Percentiles rank a stretch among this genome's conserved stretches.
These are phyloP conservation scores for Tetrahymena borealis DNA, from an alignment of 73 alveolate species.

Conservation along the genomic window DNA sequence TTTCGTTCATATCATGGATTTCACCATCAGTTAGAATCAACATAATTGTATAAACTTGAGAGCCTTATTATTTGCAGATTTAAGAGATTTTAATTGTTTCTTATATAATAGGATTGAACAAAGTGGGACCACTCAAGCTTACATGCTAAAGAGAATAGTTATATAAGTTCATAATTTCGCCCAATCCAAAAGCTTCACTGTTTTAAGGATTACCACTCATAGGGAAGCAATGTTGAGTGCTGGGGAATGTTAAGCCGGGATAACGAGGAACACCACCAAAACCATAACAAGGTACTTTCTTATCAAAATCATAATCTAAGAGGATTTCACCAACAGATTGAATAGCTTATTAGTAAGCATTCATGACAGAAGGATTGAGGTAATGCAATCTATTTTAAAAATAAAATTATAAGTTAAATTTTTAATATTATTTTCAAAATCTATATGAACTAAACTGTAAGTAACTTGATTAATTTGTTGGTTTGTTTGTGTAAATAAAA, in stretches of 20 bases:
- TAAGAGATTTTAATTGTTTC: conserved; percentile 42
- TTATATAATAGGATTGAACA: conserved; percentile 57
- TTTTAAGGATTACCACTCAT: conserved; percentile 62
- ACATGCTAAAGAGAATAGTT: conserved; percentile 53
- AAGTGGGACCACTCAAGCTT: conserved; percentile 83
- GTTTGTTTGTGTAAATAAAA: no score
- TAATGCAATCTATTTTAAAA: conserved; percentile 53
- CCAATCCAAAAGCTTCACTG: conserved; percentile 70
- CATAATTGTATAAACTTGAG: conserved; percentile 30
- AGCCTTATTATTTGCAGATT: conserved; percentile 19
- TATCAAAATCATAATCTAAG: conserved; percentile 83
- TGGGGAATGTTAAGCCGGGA: conserved; percentile 8
- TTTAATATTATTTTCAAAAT: no score
- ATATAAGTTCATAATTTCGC: conserved; percentile 65
- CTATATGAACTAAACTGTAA: no score
- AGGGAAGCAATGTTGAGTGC: conserved; percentile 73
- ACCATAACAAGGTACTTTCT: conserved; percentile 84
- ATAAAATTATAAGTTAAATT: conserved; percentile 1
- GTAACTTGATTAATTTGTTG: no score
- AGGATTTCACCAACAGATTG: conserved; percentile 72
- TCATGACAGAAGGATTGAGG: conserved; percentile 37
- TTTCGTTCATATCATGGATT: conserved; percentile 75
- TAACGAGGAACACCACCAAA: conserved; percentile 77
- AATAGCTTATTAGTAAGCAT: conserved; percentile 76
- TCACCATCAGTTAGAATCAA: conserved; percentile 86